Conservation (phyloP, 768 basidiomycete species). For the Russula olivacea region DNA sequence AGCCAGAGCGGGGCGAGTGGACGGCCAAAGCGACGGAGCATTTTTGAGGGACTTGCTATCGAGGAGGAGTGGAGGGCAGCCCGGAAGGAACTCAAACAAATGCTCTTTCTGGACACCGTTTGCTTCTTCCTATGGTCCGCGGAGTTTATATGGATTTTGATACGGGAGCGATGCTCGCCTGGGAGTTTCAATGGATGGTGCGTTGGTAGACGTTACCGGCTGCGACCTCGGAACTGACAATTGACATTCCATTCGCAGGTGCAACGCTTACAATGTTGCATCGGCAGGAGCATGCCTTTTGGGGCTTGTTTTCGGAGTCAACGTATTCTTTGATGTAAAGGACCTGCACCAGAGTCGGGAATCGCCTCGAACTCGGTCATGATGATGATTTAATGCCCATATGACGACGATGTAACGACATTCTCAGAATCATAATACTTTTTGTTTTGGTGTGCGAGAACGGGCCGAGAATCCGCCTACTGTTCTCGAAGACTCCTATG, state of each 20-base stretch:
- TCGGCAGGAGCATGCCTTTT: slow-evolving; percentile 57
- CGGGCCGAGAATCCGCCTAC: not conserved
- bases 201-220: slow-evolving; percentile 26
- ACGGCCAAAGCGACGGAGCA: slow-evolving; percentile 40
- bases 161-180: slow-evolving; percentile 58
- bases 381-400: not conserved
- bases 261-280: slow-evolving; percentile 64
- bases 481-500: slow-evolving; percentile 1
- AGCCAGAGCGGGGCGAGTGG: slow-evolving; percentile 34
- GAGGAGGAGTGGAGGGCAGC: slow-evolving; percentile 59
- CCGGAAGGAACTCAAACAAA: slow-evolving; percentile 47
- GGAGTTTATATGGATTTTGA: slow-evolving; percentile 53
- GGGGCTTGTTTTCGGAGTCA: slow-evolving; percentile 48
- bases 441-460: not conserved
- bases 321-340: slow-evolving; percentile 59
- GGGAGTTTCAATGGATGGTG: slow-evolving; percentile 61
- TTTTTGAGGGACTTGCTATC: slow-evolving; percentile 56
- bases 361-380: slow-evolving; percentile 56
- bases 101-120: slow-evolving; percentile 44
- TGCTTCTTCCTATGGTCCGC: slow-evolving; percentile 50
- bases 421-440: not conserved
- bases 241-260: slow-evolving; percentile 39
- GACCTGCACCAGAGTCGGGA: slow-evolving; percentile 55
- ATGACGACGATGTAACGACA: slow-evolving; percentile 8
- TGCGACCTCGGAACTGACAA: not conserved